phyloP scores from a whole-genome alignment of 192 early-diverging fungal species.

The Linnemannia exigua region DNA sequence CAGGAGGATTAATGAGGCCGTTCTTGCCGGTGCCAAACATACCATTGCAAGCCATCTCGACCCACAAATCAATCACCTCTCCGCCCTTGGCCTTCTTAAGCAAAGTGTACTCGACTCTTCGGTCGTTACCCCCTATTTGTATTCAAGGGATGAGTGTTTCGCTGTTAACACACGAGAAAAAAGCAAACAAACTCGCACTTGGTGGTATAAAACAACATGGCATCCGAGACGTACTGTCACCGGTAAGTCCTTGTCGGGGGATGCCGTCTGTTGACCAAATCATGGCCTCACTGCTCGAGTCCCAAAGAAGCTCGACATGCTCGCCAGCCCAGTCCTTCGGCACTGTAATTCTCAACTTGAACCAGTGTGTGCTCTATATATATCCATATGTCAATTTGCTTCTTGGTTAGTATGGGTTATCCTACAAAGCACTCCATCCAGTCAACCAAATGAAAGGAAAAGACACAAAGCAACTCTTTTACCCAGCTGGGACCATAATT shows the following conservation, averaged over 20 bases:
- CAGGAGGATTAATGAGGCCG: conserved; percentile 76
- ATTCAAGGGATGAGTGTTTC: neutral
- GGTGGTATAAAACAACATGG: neutral
- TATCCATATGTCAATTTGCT: conserved; percentile 16
- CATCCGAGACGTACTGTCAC: conserved; percentile 77
- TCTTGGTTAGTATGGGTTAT: conserved; percentile 54
- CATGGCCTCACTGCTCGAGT: conserved; percentile 90
- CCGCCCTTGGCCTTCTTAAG: conserved; percentile 61
- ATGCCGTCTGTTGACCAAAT: conserved; percentile 89
- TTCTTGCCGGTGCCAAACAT: conserved; percentile 88
- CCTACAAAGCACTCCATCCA: conserved; percentile 46
- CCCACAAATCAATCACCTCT: conserved; percentile 78
- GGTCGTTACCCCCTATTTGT: conserved; percentile 60
- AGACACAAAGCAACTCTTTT: neutral
- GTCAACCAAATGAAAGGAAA: neutral
- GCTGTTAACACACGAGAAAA: neutral
- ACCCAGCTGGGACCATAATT: conserved; percentile 90
- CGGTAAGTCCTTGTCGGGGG: conserved; percentile 92
- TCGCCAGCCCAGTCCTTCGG: conserved; percentile 78
- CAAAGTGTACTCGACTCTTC: conserved; percentile 67
- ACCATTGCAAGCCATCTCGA: conserved; percentile 94
- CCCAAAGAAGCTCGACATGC: conserved; percentile 89
- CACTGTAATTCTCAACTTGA: conserved; percentile 77
- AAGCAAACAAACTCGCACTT: neutral
- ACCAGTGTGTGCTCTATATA: conserved; percentile 81